Evolutionary conservation across 768 basidiomycete genomes (phyloP).

Genomic region (Rhizopogon roseolus): DNA sequence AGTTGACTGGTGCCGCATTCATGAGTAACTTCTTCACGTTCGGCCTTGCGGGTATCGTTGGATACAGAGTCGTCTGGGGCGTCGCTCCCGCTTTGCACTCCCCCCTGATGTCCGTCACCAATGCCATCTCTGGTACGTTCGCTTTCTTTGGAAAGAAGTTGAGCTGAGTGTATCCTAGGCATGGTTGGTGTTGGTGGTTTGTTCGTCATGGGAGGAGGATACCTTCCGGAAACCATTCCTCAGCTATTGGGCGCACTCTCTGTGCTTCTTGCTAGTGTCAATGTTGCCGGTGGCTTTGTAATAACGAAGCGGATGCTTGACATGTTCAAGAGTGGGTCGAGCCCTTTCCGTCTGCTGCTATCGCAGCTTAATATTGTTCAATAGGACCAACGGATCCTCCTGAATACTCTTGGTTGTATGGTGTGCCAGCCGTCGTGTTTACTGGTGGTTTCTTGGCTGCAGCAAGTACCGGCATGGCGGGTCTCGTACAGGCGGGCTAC

Average conservation of each 20-base stretch:
- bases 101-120: slow-evolving; percentile 88
- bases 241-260: slow-evolving; percentile 77
- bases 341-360: not conserved
- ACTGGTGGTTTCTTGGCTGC: slow-evolving; percentile 80
- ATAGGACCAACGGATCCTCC: slow-evolving; percentile 79
- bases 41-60: slow-evolving; percentile 80
- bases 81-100: slow-evolving; percentile 86
- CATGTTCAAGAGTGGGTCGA: slow-evolving; percentile 76
- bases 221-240: slow-evolving; percentile 74
- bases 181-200: slow-evolving; percentile 83
- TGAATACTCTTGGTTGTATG: slow-evolving; percentile 83
- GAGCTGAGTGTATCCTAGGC: slow-evolving; percentile 25
- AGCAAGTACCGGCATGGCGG: slow-evolving; percentile 79
- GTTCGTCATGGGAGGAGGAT: slow-evolving; percentile 89
- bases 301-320: slow-evolving; percentile 91
- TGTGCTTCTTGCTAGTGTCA: slow-evolving; percentile 84
- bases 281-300: slow-evolving; percentile 85
- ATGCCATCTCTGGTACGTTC: slow-evolving; percentile 73
- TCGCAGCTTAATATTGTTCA: slow-evolving; percentile 2
- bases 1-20: slow-evolving; percentile 74
- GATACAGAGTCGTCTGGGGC: slow-evolving; percentile 88
- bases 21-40: slow-evolving; percentile 91
- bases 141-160: not conserved
- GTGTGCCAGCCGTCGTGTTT: slow-evolving; percentile 75
- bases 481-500: slow-evolving; percentile 86